These are phyloP conservation scores for Monilinia fructigena DNA, from an alignment of 2,329 filamentous ascomycete species.

Conservation along the genomic window DNA sequence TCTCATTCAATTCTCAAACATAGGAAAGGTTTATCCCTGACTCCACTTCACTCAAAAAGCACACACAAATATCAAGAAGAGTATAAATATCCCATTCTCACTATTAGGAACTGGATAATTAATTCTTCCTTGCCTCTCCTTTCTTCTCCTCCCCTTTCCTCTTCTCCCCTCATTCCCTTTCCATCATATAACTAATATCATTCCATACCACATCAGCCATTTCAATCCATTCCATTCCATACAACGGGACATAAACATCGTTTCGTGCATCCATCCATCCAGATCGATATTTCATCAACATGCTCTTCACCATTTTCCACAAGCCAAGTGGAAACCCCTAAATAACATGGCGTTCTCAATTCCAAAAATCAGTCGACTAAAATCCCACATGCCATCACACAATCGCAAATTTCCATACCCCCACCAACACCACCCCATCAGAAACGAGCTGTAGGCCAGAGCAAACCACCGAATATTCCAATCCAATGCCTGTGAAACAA, in stretches of 20 bases:
- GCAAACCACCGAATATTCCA: conserved; percentile 18
- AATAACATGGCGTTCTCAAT: not conserved
- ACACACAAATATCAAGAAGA: not conserved
- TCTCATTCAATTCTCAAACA: too few relatives aligned
- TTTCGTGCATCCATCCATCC: not conserved
- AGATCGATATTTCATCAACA: not conserved
- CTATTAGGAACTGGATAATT: conserved; percentile 4
- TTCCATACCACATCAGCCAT: conserved; percentile 3
- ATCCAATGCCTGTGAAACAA: conserved; percentile 23
- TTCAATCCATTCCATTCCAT: not conserved
- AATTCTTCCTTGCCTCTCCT: not conserved
- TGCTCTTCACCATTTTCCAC: not conserved
- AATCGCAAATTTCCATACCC: not conserved
- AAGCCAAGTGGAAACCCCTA: not conserved
- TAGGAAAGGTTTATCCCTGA: too few relatives aligned
- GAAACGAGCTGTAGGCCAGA: conserved; percentile 9
- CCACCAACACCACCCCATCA: conserved; percentile 17
- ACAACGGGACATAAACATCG: conserved; percentile 4
- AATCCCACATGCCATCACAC: conserved; percentile 1
- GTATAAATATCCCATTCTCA: conserved; percentile 7
- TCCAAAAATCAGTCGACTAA: conserved; percentile 1
- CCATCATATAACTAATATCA: conserved; percentile 1
- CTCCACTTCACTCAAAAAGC: not conserved
- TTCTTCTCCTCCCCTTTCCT: too few relatives aligned
- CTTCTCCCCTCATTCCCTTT: not conserved